phyloP scores from a whole-genome alignment of 2,329 filamentous ascomycete genomes.

The Thelonectria olida region DNA sequence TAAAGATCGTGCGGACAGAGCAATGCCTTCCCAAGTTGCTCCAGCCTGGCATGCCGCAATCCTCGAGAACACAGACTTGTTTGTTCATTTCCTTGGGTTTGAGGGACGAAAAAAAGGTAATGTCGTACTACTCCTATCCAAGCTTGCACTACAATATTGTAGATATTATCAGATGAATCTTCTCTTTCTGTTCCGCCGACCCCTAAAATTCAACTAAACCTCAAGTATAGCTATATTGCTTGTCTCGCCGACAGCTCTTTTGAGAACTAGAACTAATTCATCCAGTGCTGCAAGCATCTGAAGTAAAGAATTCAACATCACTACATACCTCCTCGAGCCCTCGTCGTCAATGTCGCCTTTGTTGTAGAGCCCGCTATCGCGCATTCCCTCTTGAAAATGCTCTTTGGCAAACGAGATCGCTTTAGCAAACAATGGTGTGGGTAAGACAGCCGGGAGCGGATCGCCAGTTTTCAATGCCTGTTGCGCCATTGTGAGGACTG shows the following conservation, averaged over 20 bases:
- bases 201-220: too few species aligned
- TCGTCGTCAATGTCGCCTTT: neutral
- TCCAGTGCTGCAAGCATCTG: conserved; percentile 5
- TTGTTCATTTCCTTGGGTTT: too few species aligned
- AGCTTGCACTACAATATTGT: too few species aligned
- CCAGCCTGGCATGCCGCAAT: too few species aligned
- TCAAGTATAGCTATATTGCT: conserved; percentile 5
- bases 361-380: neutral
- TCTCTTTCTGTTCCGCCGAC: too few species aligned
- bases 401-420: neutral
- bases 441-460: conserved; percentile 20
- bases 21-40: too few species aligned
- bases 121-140: too few species aligned
- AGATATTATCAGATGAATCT: too few species aligned
- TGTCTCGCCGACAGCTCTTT: conserved; percentile 12
- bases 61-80: too few species aligned
- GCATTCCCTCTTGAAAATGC: neutral
- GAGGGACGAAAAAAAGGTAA: too few species aligned
- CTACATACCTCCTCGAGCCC: neutral
- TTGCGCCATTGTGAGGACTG: conserved; percentile 11
- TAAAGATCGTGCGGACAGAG: too few species aligned
- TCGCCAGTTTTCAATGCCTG: conserved; percentile 15
- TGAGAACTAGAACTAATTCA: conserved; percentile 10
- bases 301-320: conserved; percentile 3
- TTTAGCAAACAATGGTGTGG: conserved; percentile 15